Base-by-base conservation (phyloP, 345 rosid genomes). In the Balakata baccata region DNA sequence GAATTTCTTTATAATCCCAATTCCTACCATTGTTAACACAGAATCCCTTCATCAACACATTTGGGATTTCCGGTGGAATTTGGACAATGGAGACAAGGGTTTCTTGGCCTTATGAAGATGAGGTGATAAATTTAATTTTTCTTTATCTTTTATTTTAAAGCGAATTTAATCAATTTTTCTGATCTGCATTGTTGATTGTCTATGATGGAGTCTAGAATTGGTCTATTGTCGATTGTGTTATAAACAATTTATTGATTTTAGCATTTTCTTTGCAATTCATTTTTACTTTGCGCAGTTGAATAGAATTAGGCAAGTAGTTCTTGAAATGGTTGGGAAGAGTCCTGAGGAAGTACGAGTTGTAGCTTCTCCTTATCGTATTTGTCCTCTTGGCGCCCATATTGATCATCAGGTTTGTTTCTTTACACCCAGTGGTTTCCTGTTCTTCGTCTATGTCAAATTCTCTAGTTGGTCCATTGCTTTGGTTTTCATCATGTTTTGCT, bases 361-460 rank as follows among this genome's bases (percentile, higher is more conserved):
- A n/a, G 86, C 86, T 13, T 86, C 99, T 57, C 98, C 99, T 66
- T 87, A 92, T 72, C 87, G 98, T 77, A 92, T 94, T 51, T 94
- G 98, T 85, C 98, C 99, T 43, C 75, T 94, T 78, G 99, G 98
- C 71, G 99, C 99, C 81, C 98, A 87, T 78, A 89, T 90, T 69
- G 99, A 94, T 86, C 99, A 90, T 75, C 99, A 94, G 95, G 98
- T 90, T 50, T 12, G 75, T 74, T 71, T 66, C 1, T 34, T 69
- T 29, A 29, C 1, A 51, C 20, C 20, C 20, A 72, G 1, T 18
- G 17, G 59, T 45, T 51, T 37, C 57, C 57, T 49, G 50, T 64
- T 41, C 11, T 23, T 14, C 2, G 5, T 58, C 7, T 7, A 1
- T 16, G 16, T 46, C 17, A 0, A 3, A 20, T 14, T 50, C 20